Base-by-base conservation (phyloP, 1,284 basidiomycete species). In the Tilletia caries region DNA sequence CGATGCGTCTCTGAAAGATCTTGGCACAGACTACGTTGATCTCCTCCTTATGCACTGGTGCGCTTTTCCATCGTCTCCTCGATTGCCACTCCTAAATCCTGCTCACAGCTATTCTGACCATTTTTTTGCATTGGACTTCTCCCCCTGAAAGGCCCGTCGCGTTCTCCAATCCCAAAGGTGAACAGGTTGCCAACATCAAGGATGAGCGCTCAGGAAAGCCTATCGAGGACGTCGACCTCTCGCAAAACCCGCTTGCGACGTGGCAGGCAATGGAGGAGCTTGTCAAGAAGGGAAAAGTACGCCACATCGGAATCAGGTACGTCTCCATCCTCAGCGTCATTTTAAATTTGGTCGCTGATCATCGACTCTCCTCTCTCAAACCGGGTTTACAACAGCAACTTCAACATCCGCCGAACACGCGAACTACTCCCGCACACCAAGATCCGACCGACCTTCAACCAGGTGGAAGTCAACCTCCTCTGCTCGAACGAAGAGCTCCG, bases 11-110 rank as follows among this genome's bases (percentile, higher is more conserved):
- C 86, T 94, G 66, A 84, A 87, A 75, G 87, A 88, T 77, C 88
- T 94, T 60, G 87, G 88, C 67, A 87, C 90, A 3, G 86, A 87
- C 43, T 93, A 93, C 84, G 87, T 93, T 70, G 91, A 94, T 83
- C 86, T 94, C 68, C 91, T 89, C 82, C 86, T 94, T 69, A 89
- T 93, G 89, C 91, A 93, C 85, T 92, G 89, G 89, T 81, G 80
- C 34, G 52, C 46, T 4, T 60, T 23, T 46, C 79, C 33, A 80
- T 75, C 2, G 82, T 79, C 68, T 76, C 74, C 33, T 70, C 73
- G 20, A 73, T 70, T 78, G n/a, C 84, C 10, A 25, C 23, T 58
- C 15, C 15, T 25, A n/a, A n/a, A n/a, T 41, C 37, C 37, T 10
- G 8, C 37, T 41, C 15, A 2, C 37, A 41, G 15, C 37, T 15